Conservation (phyloP, 148 eudicot genomes). For the Tetragonia tetragonoides region DNA sequence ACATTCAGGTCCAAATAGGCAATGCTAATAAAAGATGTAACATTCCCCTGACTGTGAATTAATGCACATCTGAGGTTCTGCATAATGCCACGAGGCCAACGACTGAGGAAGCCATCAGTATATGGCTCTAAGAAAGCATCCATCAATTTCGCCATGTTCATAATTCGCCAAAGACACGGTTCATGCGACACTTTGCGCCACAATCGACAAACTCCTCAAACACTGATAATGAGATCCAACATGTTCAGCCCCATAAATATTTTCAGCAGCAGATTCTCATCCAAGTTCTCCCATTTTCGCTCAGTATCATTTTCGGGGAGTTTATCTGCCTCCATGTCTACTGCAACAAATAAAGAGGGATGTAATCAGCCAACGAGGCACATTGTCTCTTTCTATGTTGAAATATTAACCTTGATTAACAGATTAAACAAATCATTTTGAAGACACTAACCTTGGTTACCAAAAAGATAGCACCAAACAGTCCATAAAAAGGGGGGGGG, state of each 20-base stretch:
- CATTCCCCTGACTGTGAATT: neutral
- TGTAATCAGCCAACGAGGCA: neutral
- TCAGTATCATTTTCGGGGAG: neutral
- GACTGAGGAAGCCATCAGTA: neutral
- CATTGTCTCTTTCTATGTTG: neutral
- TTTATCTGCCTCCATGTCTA: constrained; percentile 1
- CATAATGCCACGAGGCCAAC: neutral
- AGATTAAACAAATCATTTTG: neutral
- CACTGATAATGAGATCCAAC: neutral
- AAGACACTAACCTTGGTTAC: neutral
- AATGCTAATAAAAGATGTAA: neutral
- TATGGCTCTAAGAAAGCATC: neutral
- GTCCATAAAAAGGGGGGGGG: neutral
- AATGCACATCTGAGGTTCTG: neutral
- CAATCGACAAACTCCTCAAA: constrained; percentile 3
- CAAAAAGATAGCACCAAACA: neutral
- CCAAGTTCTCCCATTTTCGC: neutral
- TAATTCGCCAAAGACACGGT: neutral
- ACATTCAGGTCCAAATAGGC: neutral
- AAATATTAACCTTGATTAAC: neutral
- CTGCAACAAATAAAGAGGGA: neutral
- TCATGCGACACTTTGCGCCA: neutral
- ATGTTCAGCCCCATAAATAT: constrained; percentile 2
- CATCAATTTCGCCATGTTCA: neutral
- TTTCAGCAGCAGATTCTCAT: constrained; percentile 5